Conservation (phyloP, 2,329 filamentous ascomycete genomes). For the Botryotinia convoluta region DNA sequence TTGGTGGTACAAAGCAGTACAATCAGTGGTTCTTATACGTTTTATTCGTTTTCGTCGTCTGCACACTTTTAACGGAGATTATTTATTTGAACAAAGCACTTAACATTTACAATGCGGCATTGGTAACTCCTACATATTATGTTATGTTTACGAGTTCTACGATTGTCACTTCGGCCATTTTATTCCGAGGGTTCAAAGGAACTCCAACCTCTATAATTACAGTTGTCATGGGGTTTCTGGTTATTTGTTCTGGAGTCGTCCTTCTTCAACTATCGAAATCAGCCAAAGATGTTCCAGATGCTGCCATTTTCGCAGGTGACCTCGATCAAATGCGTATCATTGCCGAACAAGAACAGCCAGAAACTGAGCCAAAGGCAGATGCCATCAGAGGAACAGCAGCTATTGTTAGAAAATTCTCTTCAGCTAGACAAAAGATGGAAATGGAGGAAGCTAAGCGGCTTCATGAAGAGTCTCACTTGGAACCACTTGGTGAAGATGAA, state of each 20-base stretch:
- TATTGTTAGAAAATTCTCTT: constrained; percentile 80
- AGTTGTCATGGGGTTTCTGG: constrained; percentile 88
- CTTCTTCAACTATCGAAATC: constrained; percentile 96
- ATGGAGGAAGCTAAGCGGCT: constrained; percentile 74
- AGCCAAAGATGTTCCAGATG: constrained; percentile 92
- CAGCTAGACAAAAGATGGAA: constrained; percentile 73
- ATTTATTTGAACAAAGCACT: constrained; percentile 98
- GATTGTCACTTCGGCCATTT: constrained; percentile 86
- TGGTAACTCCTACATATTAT: constrained; percentile 98
- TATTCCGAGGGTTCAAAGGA: constrained; percentile 94
- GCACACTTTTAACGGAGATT: constrained; percentile 89
- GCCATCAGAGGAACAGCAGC: constrained; percentile 89
- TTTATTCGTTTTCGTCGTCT: constrained; percentile 82
- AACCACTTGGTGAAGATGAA: constrained; percentile 75
- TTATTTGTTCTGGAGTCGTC: constrained; percentile 90
- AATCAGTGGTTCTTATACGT: constrained; percentile 98
- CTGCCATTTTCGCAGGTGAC: constrained; percentile 87
- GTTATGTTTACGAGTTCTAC: constrained; percentile 97
- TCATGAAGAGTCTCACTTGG: constrained; percentile 74
- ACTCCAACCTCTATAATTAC: constrained; percentile 77
- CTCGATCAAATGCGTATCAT: constrained; percentile 94
- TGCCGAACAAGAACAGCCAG: constrained; percentile 91
- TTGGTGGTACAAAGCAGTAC: constrained; percentile 79
- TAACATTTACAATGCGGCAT: constrained; percentile 92
- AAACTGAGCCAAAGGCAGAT: constrained; percentile 93